Evolutionary conservation across 306 rosid genomes (phyloP).

Genomic region (Casuarina equisetifolia): DNA sequence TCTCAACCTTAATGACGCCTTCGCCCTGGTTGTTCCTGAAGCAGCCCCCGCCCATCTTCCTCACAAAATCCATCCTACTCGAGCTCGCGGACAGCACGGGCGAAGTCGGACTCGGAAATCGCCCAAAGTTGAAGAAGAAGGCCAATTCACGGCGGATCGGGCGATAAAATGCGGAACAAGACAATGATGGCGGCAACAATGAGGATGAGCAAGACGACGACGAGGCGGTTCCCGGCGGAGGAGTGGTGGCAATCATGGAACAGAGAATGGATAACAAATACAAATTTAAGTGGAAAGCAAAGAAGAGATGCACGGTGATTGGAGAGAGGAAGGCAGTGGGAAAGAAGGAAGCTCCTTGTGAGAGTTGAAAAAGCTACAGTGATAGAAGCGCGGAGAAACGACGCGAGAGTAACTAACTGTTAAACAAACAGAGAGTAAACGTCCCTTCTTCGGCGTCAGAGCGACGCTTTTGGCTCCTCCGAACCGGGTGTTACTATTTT

Average conservation of each 20-base stretch:
- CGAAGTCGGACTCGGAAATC: slow-evolving; percentile 9
- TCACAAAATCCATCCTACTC: slow-evolving; percentile 42
- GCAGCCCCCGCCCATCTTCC: slow-evolving; percentile 38
- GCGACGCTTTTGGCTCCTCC: no score
- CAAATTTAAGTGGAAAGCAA: not conserved
- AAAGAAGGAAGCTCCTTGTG: no score
- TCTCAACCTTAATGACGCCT: slow-evolving; percentile 34
- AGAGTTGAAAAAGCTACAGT: not conserved
- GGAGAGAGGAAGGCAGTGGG: not conserved
- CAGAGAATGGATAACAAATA: not conserved
- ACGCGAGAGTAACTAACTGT: slow-evolving; percentile 2
- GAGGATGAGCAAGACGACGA: not conserved
- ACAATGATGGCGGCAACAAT: not conserved
- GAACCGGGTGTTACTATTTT: no score
- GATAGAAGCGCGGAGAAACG: slow-evolving; percentile 8
- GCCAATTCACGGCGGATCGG: not conserved
- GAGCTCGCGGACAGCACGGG: slow-evolving; percentile 26
- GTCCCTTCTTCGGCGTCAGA: no score
- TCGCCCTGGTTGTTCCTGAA: slow-evolving; percentile 19
- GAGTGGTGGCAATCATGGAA: slow-evolving; percentile 39
- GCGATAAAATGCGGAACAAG: not conserved
- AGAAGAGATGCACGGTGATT: not conserved
- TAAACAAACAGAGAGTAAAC: not conserved
- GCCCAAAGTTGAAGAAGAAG: slow-evolving; percentile 26
- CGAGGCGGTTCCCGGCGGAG: slow-evolving; percentile 25